A percentile compares a stretch with the other conserved stretches of the same genome.
These are phyloP conservation scores for Echium plantagineum DNA, from an alignment of 257 asterid species.

Conservation along the genomic window DNA sequence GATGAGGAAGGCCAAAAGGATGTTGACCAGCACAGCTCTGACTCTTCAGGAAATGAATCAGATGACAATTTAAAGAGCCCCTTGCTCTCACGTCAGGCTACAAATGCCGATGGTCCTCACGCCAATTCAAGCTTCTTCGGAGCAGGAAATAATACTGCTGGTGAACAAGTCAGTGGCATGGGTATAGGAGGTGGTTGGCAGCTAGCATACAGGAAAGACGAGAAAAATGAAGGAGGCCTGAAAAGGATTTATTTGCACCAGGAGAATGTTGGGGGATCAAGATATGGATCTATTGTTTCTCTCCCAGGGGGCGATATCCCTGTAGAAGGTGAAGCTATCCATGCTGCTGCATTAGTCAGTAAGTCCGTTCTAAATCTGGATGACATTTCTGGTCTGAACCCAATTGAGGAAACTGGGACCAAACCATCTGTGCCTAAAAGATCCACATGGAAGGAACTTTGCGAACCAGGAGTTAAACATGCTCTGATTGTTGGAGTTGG, in stretches of 20 bases:
- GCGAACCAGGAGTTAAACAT: slow-evolving; percentile 89
- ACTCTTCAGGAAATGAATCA: slow-evolving; percentile 48
- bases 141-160: slow-evolving; percentile 6
- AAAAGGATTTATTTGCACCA: slow-evolving; percentile 84
- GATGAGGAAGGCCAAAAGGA: slow-evolving; percentile 66
- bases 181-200: slow-evolving; percentile 99
- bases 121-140: slow-evolving; percentile 19
- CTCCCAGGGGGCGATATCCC: slow-evolving; percentile 43
- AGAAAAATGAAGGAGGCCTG: slow-evolving; percentile 45
- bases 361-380: slow-evolving; percentile 62
- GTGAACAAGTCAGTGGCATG: slow-evolving; percentile 52
- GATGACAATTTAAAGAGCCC: slow-evolving; percentile 85
- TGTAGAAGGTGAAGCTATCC: slow-evolving; percentile 45
- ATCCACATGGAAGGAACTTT: slow-evolving; percentile 65
- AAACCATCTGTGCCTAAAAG: slow-evolving; percentile 31
- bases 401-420: slow-evolving; percentile 40
- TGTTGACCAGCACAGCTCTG: slow-evolving; percentile 26
- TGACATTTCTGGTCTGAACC: slow-evolving; percentile 36
- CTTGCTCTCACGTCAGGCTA: slow-evolving; percentile 48
- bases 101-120: slow-evolving; percentile 30
- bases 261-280: slow-evolving; percentile 51
- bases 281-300: slow-evolving; percentile 64
- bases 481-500: slow-evolving; percentile 85
- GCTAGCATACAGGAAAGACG: slow-evolving; percentile 77
- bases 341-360: slow-evolving; percentile 93